Evolutionary conservation across 1,139 yeast species (phyloP), one percentile per base, ranked within the genome.

Genomic region (Meyerozyma smithsonii): DNA sequence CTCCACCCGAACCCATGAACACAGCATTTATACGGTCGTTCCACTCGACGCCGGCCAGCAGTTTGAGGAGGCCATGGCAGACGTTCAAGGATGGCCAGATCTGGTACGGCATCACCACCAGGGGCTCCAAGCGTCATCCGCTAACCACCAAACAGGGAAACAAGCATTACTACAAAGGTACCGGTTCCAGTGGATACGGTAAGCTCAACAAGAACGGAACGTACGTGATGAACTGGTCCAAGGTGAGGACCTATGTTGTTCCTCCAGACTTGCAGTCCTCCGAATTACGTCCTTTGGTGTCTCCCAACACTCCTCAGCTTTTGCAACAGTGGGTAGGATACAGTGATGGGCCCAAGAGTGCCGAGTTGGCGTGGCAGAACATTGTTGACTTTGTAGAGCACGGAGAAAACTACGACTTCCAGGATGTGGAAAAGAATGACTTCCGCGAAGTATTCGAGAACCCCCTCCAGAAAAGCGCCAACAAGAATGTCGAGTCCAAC

Each of bases 121-220:
- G 81, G 11, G 97, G 97, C 41, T 81, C 89, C 50, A 87, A 84
- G 58, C 80, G 98, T 68, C 80, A 84, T 56, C 77, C 95, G 3
- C 68, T 90, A 51, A 85, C 96, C 21, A 84, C 96, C 25, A 92
- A 92, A 56, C 92, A 88, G 59, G 97, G 98, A 54, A 92, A 90
- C 66, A 89, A 90, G 70, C 82, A 85, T 54, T 87, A 74, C 66
- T 92, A 94, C 66, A 92, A 90, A 61, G 99, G 98, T 69, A 92
- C 97, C 16, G 78, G 97, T 46, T 87, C 98, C 5, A 77, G 95
- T 1, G 97, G 97, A 62, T 79, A 88, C 46, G 99, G 99, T 57
- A 74, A 72, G 42, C 79, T 84, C 58, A 84, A 94, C 42, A 69
- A 72, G 28, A 73, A 73, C 47, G 97, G 96, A 40, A 76, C 78